Percentiles rank a stretch among this genome's conserved stretches.
Evolutionary conservation across 1,284 basidiomycete genomes (phyloP).

Genomic region (Heterobasidion parviporum): DNA sequence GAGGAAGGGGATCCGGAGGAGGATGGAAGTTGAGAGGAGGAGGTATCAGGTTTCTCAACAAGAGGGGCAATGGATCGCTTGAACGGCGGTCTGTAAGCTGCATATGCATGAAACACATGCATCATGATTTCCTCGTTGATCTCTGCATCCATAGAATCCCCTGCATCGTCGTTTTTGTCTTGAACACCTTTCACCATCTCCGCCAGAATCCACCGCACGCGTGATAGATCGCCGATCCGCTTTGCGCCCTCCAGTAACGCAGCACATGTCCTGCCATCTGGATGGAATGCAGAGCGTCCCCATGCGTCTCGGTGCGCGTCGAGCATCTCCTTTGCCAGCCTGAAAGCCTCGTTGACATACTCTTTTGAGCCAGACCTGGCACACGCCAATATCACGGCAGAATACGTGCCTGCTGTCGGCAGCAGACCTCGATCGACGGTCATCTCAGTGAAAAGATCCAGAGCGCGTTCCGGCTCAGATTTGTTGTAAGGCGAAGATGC

Average conservation of each 20-base stretch:
- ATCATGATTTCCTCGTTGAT: constrained; percentile 74
- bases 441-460: constrained; percentile 95
- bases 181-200: constrained; percentile 57
- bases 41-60: constrained; percentile 15
- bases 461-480: constrained; percentile 82
- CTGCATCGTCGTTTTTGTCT: constrained; percentile 9
- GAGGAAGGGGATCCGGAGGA: background rate
- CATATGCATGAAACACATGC: constrained; percentile 85
- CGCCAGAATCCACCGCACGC: constrained; percentile 86
- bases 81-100: constrained; percentile 71
- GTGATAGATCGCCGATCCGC: constrained; percentile 72
- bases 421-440: constrained; percentile 52
- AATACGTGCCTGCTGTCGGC: constrained; percentile 71
- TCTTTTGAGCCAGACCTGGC: constrained; percentile 50
- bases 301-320: constrained; percentile 60
- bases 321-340: constrained; percentile 77
- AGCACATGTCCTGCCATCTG: constrained; percentile 67
- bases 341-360: constrained; percentile 72
- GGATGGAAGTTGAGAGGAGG: background rate
- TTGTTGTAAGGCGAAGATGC: constrained; percentile 29
- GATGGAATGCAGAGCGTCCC: constrained; percentile 48
- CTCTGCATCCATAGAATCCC: constrained; percentile 18
- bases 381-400: constrained; percentile 76
- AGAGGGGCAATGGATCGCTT: constrained; percentile 36
- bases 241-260: constrained; percentile 88